Evolutionary conservation across 2,329 filamentous ascomycete species (phyloP).

Genomic region (Penicillium olsonii): DNA sequence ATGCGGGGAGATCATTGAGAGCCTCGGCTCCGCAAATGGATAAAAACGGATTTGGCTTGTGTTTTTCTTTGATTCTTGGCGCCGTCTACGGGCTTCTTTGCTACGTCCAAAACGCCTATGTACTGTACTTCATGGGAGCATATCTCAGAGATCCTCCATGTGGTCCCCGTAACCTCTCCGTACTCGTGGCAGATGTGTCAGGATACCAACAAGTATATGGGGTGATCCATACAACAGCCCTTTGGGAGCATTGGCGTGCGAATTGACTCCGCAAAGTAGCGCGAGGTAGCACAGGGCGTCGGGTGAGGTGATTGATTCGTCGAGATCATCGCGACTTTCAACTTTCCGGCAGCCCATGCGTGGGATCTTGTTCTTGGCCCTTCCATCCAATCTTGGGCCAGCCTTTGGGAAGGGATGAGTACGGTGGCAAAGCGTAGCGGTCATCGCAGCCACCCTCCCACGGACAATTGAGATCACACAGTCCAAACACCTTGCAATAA

Average conservation of each 20-base stretch:
- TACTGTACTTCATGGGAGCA: conserved; percentile 3
- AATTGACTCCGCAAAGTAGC: background rate
- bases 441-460: conserved; percentile 52
- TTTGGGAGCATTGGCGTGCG: background rate
- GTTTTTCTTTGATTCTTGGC: background rate
- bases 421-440: conserved; percentile 62
- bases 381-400: conserved; percentile 63
- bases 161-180: background rate
- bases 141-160: background rate
- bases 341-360: conserved; percentile 32
- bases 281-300: background rate
- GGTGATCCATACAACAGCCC: background rate
- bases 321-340: conserved; percentile 11
- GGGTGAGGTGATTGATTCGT: background rate
- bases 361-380: conserved; percentile 38
- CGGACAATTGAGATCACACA: conserved; percentile 53
- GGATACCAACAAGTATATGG: background rate
- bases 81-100: background rate
- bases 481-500: conserved; percentile 67
- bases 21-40: conserved; percentile 24
- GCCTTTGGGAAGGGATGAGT: conserved; percentile 58
- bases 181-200: background rate
- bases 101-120: conserved; percentile 1
- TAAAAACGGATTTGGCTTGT: background rate
- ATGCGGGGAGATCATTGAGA: conserved; percentile 26